Conservation (phyloP, 2,329 filamentous ascomycete genomes). For the Nakataea oryzae region DNA sequence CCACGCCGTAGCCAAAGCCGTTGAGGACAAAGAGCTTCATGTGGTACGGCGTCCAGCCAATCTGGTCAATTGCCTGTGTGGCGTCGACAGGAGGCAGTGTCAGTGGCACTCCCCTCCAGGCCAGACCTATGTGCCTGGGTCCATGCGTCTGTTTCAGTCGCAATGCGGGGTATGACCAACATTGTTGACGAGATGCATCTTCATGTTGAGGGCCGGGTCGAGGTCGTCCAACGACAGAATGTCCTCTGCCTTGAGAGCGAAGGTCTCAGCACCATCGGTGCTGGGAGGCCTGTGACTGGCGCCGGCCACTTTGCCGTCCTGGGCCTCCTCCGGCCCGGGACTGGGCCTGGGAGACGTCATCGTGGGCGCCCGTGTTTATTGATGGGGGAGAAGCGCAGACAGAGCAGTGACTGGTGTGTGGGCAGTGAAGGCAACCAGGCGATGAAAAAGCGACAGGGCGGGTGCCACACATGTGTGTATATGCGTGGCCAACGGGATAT, state of each 20-base stretch:
- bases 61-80: constrained; percentile 42
- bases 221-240: constrained; percentile 45
- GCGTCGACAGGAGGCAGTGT: background rate
- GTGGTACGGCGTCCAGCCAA: constrained; percentile 50
- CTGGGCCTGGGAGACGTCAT: background rate
- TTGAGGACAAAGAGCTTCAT: constrained; percentile 51
- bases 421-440: background rate
- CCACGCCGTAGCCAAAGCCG: constrained; percentile 44
- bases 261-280: background rate
- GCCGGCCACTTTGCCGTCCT: background rate
- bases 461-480: no score
- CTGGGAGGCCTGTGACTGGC: background rate
- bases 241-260: constrained; percentile 25
- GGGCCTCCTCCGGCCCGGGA: background rate
- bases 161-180: constrained; percentile 26
- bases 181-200: constrained; percentile 62
- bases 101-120: no score
- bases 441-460: background rate
- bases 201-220: constrained; percentile 51
- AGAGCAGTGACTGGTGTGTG: background rate
- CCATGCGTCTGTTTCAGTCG: background rate
- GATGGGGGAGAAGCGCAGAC: background rate
- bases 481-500: background rate
- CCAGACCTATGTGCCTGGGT: no score
- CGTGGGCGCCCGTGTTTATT: background rate